Percentiles rank a stretch among this genome's conserved stretches.
These are phyloP conservation scores for Logfia minima DNA, from an alignment of 129 eudicot genomes.

Conservation along the genomic window DNA sequence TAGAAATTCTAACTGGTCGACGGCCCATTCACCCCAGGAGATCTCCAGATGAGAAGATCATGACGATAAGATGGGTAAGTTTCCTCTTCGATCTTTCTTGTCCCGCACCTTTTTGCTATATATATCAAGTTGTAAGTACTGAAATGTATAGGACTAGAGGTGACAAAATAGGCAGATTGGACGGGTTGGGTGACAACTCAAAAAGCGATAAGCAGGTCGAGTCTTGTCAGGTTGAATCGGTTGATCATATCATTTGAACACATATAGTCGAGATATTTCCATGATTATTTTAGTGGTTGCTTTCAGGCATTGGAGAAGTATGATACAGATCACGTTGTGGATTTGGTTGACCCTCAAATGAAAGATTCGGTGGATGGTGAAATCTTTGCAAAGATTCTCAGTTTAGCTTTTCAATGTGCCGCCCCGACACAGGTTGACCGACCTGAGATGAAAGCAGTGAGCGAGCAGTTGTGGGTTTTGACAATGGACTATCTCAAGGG, in stretches of 20 bases:
- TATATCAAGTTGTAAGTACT: background rate
- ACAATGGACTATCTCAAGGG: background rate
- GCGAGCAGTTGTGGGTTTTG: background rate
- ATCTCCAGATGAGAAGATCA: background rate
- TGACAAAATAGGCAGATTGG: background rate
- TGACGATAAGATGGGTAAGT: background rate
- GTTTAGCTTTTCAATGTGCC: slow-evolving; percentile 2
- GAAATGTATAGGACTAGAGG: background rate
- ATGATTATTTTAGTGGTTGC: background rate
- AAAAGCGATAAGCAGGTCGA: background rate
- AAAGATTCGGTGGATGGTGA: background rate
- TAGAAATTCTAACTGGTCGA: background rate
- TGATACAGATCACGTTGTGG: background rate
- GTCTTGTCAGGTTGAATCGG: background rate
- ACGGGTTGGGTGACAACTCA: background rate
- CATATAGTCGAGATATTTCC: background rate
- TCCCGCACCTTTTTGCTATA: background rate
- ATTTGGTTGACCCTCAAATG: slow-evolving; percentile 14
- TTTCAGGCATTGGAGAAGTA: background rate
- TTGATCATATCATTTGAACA: background rate
- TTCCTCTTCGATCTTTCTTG: background rate
- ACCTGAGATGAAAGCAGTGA: background rate
- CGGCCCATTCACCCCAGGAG: background rate
- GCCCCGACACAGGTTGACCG: background rate
- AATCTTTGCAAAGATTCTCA: background rate